Evolutionary conservation across 495 filamentous ascomycete genomes (phyloP), one percentile per base, ranked within the genome.

Genomic region (Xylaria intraflava): DNA sequence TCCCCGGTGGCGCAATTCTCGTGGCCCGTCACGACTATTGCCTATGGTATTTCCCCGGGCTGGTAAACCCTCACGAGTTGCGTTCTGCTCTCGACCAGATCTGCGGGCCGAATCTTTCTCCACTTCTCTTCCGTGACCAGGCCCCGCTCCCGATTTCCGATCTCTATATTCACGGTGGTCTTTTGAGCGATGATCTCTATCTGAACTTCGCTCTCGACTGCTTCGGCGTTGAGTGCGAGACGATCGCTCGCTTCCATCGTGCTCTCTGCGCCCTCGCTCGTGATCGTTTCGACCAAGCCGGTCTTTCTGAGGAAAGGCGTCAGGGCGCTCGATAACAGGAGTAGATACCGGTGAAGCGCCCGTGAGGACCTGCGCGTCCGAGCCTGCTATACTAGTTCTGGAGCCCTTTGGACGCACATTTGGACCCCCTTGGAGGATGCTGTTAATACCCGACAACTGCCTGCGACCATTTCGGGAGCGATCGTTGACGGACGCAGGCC

Each of bases 381-480:
- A 77, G 12, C 72, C 75, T 31, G 58, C 70, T 46, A 75, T 50
- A 57, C 62, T 76, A 27, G 62, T 58, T 6, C 73, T 60, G 20
- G 70, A 69, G n/a, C 66, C 59, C 9, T 67, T 61, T n/a, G 65
- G 59, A 5, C 75, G 72, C 52, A 58, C 64, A 57, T 48, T 69
- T 26, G 51, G 62, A 31, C 64, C 63, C 17, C 65, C 67, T 56
- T 75, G 71, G 2, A 81, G 69, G 44, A 71, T 79, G 44, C 60
- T 77, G 49, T 80, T 77, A 16, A 82, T 80, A 23, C 74, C 73
- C 1, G 70, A 66, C 12, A 82, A 59, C 51, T 79, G 75, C 48
- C 78, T 64, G 14, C 65, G 61, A 26, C 74, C 66, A n/a, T 69
- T 61, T 20, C 72, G 65, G 41, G 72, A 66, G 31, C 78, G 68